Evolutionary conservation across 371 early-diverging fungal genomes (phyloP), one percentile per base, ranked within the genome.

Genomic region (Lichtheimia hyalospora): DNA sequence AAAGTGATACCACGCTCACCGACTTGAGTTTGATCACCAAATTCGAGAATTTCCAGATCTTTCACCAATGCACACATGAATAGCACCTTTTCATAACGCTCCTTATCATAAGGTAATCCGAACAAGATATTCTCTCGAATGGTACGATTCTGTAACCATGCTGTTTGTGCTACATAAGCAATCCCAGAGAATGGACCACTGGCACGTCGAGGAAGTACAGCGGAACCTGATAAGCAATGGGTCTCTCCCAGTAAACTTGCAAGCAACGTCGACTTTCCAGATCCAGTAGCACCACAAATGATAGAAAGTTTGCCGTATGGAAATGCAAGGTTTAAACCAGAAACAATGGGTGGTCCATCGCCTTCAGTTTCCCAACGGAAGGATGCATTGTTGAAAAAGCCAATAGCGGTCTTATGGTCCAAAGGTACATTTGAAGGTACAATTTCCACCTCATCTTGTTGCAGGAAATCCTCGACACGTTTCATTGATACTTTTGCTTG

Each of bases 1-100:
- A 95, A 72, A 3, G 90, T 91, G 39, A 94, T 83, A 8, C 95
- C 96, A 55, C 87, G 85, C 69, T 94, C 95, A 42, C 95, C 96
- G 52, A 95, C 86, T 73, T 94, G 92, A 0, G 96, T 96, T 62
- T 78, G 60, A 71, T 96, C 97, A 23, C 95, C 95, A 34, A 84
- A 72, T 16, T 84, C 82, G 24, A 97, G 70, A 24, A 88, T 91
- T 43, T 90, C 87, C 53, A 96, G 71, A 67, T 97, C 97, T 23
- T 89, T 77, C 0, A 77, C 74, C 24, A 96, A 73, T 1, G 92
- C 92, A 25, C 88, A 86, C 80, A 81, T 82, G 62, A 80, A 77
- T 1, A 92, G 53, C 0, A 85, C 85, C n/a, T 79, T 68, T n/a
- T 76, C 64, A 60, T 90, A 92, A 3, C 88, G 79, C 14, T 79